Evolutionary conservation across 345 rosid genomes (phyloP).

Genomic region (Eucalyptus globulus): DNA sequence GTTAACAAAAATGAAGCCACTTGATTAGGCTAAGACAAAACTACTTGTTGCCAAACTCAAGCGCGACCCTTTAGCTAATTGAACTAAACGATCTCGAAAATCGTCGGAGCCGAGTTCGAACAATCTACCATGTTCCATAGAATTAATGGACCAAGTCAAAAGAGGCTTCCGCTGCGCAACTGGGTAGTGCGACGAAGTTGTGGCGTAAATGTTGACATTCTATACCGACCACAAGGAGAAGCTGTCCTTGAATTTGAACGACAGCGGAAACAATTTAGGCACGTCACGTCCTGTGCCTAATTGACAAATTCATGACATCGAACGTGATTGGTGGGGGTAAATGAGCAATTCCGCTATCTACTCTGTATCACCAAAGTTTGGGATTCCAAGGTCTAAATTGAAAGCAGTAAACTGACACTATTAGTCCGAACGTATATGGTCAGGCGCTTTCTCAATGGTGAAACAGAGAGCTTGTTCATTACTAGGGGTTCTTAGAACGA

Average conservation of each 20-base stretch:
- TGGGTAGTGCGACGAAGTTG: not conserved
- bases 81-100: not conserved
- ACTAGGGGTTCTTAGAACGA: not conserved
- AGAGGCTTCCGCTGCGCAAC: not conserved
- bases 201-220: not conserved
- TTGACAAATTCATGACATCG: not conserved
- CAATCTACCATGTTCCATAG: not conserved
- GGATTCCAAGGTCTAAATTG: not conserved
- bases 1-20: not conserved
- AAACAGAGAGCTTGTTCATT: not conserved
- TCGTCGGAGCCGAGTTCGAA: too few relatives aligned
- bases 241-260: not conserved
- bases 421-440: not conserved
- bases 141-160: not conserved
- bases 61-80: not conserved
- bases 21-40: not conserved
- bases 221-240: not conserved
- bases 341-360: too few relatives aligned
- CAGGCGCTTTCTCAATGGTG: not conserved
- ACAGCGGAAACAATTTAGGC: not conserved
- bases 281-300: not conserved
- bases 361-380: not conserved
- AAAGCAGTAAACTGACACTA: not conserved
- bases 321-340: not conserved
- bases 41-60: not conserved